Base-by-base conservation (phyloP, 345 rosid species). In the Syzygium jambos region DNA sequence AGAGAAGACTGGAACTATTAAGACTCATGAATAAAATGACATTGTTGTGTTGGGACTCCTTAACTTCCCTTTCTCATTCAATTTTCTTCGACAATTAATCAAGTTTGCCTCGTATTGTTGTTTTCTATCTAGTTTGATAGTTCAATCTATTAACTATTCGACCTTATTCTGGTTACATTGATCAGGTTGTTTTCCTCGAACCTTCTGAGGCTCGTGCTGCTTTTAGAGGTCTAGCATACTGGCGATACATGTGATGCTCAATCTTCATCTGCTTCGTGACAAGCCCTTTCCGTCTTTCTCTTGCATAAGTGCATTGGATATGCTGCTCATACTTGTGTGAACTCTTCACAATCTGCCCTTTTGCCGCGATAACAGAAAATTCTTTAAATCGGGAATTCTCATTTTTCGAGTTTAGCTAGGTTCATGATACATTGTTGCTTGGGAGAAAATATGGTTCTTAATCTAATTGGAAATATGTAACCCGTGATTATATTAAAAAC, bases 141-240 rank as follows among this genome's bases (percentile, higher is more conserved):
- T 56, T 34, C 86, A 54, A 56, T 56, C 21, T 52, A 9, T 59
- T 56, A 54, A 7, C 59, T 4, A 9, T 85, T 27, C 57, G 8
- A 56, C 19, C 61, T 22, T 30, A 54, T 83, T 83, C 65, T 55
- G 78, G 86, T 86, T 87, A 27, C 73, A 27, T 90, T 88, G 89
- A 88, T 86, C 93, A 97, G 99, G 97, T 95, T 92, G 92, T 95
- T 90, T 97, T 95, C 90, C 97, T 97, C 65, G 94, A 96, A 91
- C 93, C 98, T 51, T 90, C 96, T 78, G 98, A 93, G 88, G 99
- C 99, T 88, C 93, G 95, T 84, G 93, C 97, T 90, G 99, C 99
- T 89, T 92, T 90, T 88, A 94, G 90, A 88, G 97, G 95, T 87
- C 93, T 97, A 91, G 95, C 97, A 54, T 97, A 97, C 93, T 95